Conservation (phyloP, 768 basidiomycete genomes). For the Rubroboletus satanas region DNA sequence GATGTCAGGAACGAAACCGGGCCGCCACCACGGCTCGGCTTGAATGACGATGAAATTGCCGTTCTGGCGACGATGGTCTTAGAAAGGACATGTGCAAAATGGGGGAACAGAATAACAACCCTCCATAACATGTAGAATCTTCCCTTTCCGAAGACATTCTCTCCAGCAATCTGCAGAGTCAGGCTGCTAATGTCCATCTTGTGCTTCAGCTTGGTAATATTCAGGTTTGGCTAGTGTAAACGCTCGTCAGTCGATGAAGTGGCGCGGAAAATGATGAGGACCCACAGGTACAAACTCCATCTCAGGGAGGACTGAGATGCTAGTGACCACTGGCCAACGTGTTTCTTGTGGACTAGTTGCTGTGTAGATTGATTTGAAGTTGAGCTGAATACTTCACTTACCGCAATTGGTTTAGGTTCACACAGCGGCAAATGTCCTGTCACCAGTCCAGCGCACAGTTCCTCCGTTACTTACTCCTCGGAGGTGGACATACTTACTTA, state of each 20-base stretch:
- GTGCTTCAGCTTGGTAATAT: conserved; percentile 20
- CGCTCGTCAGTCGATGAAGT: conserved; percentile 2
- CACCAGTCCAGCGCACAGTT: neutral
- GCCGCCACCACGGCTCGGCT: conserved; percentile 30
- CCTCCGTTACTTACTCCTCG: neutral
- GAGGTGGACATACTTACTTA: neutral
- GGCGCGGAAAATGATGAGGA: conserved; percentile 12
- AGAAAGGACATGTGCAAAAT: neutral
- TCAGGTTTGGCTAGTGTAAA: conserved; percentile 13
- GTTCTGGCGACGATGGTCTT: conserved; percentile 17
- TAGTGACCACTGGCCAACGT: conserved; percentile 18
- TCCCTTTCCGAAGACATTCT: conserved; percentile 7
- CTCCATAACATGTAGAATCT: conserved; percentile 28
- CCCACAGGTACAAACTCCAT: conserved; percentile 33
- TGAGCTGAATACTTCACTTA: conserved; percentile 14
- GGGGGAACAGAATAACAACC: conserved; percentile 7
- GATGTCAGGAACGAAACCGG: neutral
- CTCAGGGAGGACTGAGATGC: neutral
- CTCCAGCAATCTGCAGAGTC: conserved; percentile 17
- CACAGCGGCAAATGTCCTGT: too few relatives aligned
- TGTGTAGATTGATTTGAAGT: conserved; percentile 3
- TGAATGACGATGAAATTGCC: conserved; percentile 28
- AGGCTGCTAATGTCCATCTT: conserved; percentile 25
- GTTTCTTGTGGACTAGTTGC: conserved; percentile 5
- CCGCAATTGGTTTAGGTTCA: conserved; percentile 15